Conservation (phyloP, 169 alveolate species). For the Theileria orientalis region DNA sequence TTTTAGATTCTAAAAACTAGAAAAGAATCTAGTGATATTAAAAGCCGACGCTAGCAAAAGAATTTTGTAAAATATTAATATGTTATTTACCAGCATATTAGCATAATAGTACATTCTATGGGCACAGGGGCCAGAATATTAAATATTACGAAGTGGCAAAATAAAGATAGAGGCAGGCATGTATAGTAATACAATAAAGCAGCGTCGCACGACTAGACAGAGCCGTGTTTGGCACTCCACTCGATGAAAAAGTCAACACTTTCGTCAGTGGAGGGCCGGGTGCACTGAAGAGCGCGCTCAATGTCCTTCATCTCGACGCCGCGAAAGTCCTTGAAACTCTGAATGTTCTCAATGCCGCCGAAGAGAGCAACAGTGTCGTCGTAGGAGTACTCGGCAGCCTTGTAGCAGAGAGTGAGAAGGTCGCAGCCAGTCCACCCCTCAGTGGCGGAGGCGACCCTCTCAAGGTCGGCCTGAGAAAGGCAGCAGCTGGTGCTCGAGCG, state of each 20-base stretch:
- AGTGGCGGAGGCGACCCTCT: slow-evolving; percentile 62
- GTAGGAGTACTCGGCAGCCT: slow-evolving; percentile 85
- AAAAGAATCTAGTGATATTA: too few species aligned
- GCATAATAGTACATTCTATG: too few species aligned
- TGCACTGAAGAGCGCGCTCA: slow-evolving; percentile 72
- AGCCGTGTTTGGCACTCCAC: slow-evolving; percentile 44
- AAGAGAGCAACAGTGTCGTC: slow-evolving; percentile 81
- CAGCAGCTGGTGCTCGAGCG: slow-evolving; percentile 74
- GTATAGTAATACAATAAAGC: neutral
- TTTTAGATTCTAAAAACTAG: neutral
- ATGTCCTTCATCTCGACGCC: slow-evolving; percentile 80
- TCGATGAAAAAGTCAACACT: slow-evolving; percentile 32
- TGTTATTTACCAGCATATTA: too few species aligned
- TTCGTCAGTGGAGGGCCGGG: slow-evolving; percentile 71
- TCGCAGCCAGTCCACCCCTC: slow-evolving; percentile 87
- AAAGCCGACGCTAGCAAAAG: neutral
- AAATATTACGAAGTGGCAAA: too few species aligned
- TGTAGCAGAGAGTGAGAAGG: slow-evolving; percentile 77
- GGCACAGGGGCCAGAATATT: too few species aligned
- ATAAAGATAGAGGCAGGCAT: too few species aligned
- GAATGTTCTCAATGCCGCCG: slow-evolving; percentile 81
- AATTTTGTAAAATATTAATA: neutral
- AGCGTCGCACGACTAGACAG: slow-evolving; percentile 15
- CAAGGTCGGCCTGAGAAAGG: slow-evolving; percentile 76
- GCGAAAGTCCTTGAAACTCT: slow-evolving; percentile 78